Evolutionary conservation across 2,329 filamentous ascomycete genomes (phyloP), one percentile per base, ranked within the genome.

Genomic region (Talaromyces sp.): DNA sequence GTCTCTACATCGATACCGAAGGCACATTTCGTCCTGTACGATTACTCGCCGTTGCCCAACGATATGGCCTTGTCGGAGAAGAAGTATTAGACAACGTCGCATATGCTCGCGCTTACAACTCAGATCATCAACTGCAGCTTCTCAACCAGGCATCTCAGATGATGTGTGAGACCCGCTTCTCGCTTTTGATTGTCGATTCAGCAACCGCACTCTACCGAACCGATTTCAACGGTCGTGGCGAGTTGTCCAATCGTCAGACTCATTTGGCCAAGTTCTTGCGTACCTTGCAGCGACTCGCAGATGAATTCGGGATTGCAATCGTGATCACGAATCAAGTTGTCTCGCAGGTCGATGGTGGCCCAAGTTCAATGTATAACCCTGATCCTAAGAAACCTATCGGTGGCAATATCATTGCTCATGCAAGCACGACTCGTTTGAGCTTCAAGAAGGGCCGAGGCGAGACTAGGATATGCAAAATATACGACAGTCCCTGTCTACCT

Each of bases 121-220:
- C 94, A 0, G 95, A 99, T 70, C 95, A 99, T 78, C 95, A 99
- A 78, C 86, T 99, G 60, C 92, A 97, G 76, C 85, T 99, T 8
- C 87, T 99, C 68, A 95, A 95, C 73, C 94, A 98, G 78, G 96
- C 95, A 3, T 90, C 95, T 2, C 89, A 93, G 68, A 99, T 99
- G 95, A 99, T 99, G 96, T 97, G 93, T 65, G 96, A 99, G 81
- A 99, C 95, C 0, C 89, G 95, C 3, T 99, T 99, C 78, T 98
- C 95, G 3, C 85, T 99, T 9, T 87, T 99, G 59, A 89, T 99
- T 58, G 95, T 99, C 64, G 95, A 99, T 79, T 97, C 93, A 64
- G 96, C 96, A 15, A 99, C 95, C 0, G 90, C 94, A 2, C 85
- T 99, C 2, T 99, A 99, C 79, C 89, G 95, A 70, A 99, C 95